Base-by-base conservation (phyloP, 208 protist species). In the Crithidia bombi region DNA sequence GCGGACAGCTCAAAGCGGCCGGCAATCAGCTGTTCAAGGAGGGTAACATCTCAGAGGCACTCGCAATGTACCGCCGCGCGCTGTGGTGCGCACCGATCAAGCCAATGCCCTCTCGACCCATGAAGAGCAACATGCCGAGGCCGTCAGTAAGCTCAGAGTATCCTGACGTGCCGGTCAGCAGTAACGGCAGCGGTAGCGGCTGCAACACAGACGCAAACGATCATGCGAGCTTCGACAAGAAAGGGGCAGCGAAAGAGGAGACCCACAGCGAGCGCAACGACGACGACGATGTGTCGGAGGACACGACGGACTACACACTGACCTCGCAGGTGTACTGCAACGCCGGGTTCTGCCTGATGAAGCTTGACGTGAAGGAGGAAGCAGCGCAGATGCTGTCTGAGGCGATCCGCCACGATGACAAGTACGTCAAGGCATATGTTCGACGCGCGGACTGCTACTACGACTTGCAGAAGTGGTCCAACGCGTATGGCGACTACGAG, bases 371-470 rank as follows among this genome's bases (percentile, higher is more conserved):
- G n/a, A 77, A 80, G 28, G 78, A 97, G 9, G 88, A 95, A 21
- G 93, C 94, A 7, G 72, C 92, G 9, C 69, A 77, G 23, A 76
- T 95, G 70, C 81, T 94, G 14, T 89, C 68, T 6, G 86, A 96
- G 72, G 92, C 97, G 10, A 73, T 98, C 14, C 85, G 90, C 6
- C 87, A 96, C 56, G 81, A 97, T 47, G 69, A 76, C 17, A 38
- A 64, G 36, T 97, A 98, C 52, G 35, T 78, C 15, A 98, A 98
- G 69, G 91, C 91, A 0, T 91, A 86, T 50, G 44, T 93, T 32
- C 86, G 94, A 23, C 85, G 96, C 12, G 96, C 93, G 3, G 89
- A 96, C 41, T 92, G 92, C 64, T 94, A 98, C 69, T 96, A 96
- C 64, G 65, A 70, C 39, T 58, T 94, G 17, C 68, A 87, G 32